Percentiles rank a stretch among this genome's conserved stretches.
Evolutionary conservation across 805 yeast species (phyloP).

Genomic region (Brettanomyces anomalus): DNA sequence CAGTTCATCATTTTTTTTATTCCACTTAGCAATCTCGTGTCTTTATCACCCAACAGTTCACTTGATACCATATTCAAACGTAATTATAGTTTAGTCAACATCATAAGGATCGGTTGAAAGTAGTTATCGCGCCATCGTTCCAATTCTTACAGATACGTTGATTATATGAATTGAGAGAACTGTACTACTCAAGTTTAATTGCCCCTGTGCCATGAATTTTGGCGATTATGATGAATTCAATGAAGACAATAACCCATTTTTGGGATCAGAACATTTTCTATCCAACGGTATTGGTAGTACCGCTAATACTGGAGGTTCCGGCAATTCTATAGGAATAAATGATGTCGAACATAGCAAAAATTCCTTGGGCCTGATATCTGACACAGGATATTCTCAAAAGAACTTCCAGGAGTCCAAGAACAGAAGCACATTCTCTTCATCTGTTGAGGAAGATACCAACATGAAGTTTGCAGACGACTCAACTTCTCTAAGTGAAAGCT

Average conservation of each 20-base stretch:
- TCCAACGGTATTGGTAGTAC: conserved; percentile 18
- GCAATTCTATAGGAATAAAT: too few relatives aligned
- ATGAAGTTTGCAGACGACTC: background rate
- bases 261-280: conserved; percentile 24
- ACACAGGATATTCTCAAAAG: background rate
- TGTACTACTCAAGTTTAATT: too few relatives aligned
- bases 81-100: too few relatives aligned
- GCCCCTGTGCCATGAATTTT: conserved; percentile 14
- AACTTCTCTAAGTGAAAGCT: background rate
- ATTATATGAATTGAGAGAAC: too few relatives aligned
- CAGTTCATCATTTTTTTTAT: too few relatives aligned
- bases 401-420: background rate
- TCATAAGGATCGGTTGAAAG: too few relatives aligned
- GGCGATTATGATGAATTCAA: conserved; percentile 25
- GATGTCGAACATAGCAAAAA: background rate
- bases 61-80: too few relatives aligned
- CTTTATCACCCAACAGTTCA: too few relatives aligned
- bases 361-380: background rate
- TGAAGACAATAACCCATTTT: conserved; percentile 28
- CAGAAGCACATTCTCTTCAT: background rate
- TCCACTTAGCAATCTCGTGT: too few relatives aligned
- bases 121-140: too few relatives aligned
- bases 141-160: too few relatives aligned
- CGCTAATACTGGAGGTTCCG: background rate
- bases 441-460: background rate